Base-by-base conservation (phyloP, 2,329 filamentous ascomycete genomes). In the Colletotrichum truncatum region DNA sequence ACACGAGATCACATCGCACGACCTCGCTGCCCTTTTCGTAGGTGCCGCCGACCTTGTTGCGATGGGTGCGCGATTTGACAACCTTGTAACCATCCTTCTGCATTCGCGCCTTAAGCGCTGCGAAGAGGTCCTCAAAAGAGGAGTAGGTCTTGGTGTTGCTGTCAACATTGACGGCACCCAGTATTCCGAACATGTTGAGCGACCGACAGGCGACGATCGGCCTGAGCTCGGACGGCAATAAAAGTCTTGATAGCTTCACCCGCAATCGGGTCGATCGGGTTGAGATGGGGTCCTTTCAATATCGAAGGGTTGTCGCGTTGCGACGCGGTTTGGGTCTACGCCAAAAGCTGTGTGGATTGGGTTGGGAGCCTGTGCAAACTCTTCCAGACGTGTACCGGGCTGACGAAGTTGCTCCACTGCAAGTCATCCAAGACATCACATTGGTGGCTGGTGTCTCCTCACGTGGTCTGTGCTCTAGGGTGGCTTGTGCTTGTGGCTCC, bases 41-140 rank as follows among this genome's bases (percentile, higher is more conserved):
- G 34, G 77, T 75, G 43, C 78, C 80, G 46, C 77, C 77, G 64
- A 80, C 74, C 54, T 78, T 76, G 64, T 76, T 75, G 64, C 80
- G 78, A 70, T 82, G 79, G 25, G 79, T 81, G 63, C 80, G 75
- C 28, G 77, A 74, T 70, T 81, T 82, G 73, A 82, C 80, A 57
- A 82, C 77, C 67, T 81, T 81, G 76, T 81, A 82, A 64, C 80
- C 80, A 62, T 82, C 76, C 69, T 80, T 80, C 62, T 78, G 74
- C 75, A 81, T 81, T 32, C 76, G 77, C 54, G 74, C 72, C 65
- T 76, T 81, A 38, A 82, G 73, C 34, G 79, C 74, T 41, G 73
- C 72, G 67, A 82, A 79, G 21, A 82, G 73, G 12, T 81, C 79
- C 14, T 82, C 80, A 66, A 78, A 81, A n/a, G 76, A 75, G 55